Conservation (phyloP, 148 eudicot genomes). For the Nepenthes gracilis region DNA sequence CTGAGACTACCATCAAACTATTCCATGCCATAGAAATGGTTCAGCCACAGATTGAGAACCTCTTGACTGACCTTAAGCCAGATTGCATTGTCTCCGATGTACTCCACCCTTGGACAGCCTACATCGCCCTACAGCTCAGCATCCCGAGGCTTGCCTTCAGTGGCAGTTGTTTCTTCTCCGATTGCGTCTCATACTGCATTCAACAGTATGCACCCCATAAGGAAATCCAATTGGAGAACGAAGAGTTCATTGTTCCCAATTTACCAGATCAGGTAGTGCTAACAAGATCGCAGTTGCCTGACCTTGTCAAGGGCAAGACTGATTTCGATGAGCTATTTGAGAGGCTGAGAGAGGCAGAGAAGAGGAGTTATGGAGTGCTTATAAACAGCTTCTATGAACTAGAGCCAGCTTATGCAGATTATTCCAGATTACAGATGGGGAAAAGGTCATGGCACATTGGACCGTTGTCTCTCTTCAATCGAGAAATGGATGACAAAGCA, state of each 20-base stretch:
- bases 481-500: conserved; percentile 13
- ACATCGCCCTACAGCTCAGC: conserved; percentile 13
- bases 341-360: conserved; percentile 31
- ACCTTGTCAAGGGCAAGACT: conserved; percentile 25
- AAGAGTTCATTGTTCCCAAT: conserved; percentile 26
- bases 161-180: conserved; percentile 38
- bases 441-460: conserved; percentile 46
- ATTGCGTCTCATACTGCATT: conserved; percentile 22
- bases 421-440: conserved; percentile 22
- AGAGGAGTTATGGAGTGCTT: conserved; percentile 37
- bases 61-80: conserved; percentile 14
- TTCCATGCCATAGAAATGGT: conserved; percentile 32
- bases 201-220: conserved; percentile 19
- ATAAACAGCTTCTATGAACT: conserved; percentile 41
- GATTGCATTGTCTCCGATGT: conserved; percentile 38
- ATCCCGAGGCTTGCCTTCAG: conserved; percentile 44
- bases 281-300: conserved; percentile 42
- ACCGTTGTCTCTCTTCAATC: conserved; percentile 29
- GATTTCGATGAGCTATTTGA: conserved; percentile 30
- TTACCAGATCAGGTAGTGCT: conserved; percentile 23
- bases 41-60: conserved; percentile 26
- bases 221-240: conserved; percentile 12
- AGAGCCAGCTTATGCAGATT: conserved; percentile 32
- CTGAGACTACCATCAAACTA: conserved; percentile 29
- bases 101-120: conserved; percentile 41